Percentiles rank a stretch among this genome's conserved stretches.
Evolutionary conservation across 1,284 basidiomycete species (phyloP).

Genomic region (Tausonia pullulans): DNA sequence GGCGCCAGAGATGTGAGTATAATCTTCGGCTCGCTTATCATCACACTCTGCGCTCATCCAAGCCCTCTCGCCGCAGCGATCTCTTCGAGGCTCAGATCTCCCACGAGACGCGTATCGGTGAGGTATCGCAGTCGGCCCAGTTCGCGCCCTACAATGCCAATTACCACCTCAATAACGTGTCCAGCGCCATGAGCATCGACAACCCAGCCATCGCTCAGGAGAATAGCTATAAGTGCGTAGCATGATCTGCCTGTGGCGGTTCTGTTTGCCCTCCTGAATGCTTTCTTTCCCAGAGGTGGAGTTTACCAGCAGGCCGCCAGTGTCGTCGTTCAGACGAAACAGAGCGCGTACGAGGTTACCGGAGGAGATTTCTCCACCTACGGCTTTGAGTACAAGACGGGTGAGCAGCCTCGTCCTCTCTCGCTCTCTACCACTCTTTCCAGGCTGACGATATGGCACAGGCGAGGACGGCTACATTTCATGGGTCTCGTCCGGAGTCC

Average conservation of each 20-base stretch:
- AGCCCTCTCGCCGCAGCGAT: conserved; percentile 21
- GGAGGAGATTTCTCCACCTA: conserved; percentile 42
- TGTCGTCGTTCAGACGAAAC: conserved; percentile 40
- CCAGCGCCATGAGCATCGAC: conserved; percentile 35
- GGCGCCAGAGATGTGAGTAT: conserved; percentile 1
- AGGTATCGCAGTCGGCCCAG: conserved; percentile 45
- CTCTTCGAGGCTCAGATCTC: conserved; percentile 37
- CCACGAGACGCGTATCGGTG: conserved; percentile 22
- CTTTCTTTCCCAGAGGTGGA: conserved; percentile 33
- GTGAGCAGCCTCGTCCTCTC: neutral
- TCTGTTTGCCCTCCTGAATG: too few species aligned
- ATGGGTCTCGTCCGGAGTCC: conserved; percentile 56
- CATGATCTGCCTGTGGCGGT: too few species aligned
- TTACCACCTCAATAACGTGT: conserved; percentile 9
- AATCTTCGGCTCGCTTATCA: neutral
- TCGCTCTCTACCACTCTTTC: neutral
- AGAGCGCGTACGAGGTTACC: conserved; percentile 35
- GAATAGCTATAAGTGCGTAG: too few species aligned
- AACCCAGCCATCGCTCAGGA: conserved; percentile 26
- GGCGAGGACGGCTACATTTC: conserved; percentile 53
- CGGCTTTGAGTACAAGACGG: conserved; percentile 35
- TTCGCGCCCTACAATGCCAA: conserved; percentile 22
- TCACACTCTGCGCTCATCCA: too few species aligned
- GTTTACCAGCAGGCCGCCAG: conserved; percentile 56
- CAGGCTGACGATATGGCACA: too few species aligned